Conservation (phyloP, 2,329 filamentous ascomycete genomes). For the Aspergillus sp. region DNA sequence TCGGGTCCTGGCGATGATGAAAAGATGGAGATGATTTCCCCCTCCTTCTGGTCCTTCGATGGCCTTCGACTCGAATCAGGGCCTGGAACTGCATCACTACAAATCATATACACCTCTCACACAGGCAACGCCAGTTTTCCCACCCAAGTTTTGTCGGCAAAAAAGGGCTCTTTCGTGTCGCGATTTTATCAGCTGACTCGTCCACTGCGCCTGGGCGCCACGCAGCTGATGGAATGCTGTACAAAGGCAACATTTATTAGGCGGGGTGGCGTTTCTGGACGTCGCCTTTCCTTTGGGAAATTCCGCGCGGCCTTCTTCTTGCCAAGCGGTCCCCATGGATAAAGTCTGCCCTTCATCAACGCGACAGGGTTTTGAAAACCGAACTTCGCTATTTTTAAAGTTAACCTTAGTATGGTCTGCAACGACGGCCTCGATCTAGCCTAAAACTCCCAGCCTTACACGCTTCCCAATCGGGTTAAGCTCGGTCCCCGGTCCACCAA, state of each 20-base stretch:
- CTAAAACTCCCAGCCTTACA: neutral
- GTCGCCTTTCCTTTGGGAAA: neutral
- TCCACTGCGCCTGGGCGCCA: neutral
- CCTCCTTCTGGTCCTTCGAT: neutral
- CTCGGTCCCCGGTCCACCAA: neutral
- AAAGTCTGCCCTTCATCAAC: neutral
- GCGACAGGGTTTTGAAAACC: neutral
- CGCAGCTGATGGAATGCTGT: neutral
- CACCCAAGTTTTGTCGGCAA: neutral
- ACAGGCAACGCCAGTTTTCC: neutral
- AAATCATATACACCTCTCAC: neutral
- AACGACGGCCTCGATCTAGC: neutral
- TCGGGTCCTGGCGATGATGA: constrained; percentile 17
- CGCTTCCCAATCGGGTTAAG: neutral
- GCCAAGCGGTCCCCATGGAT: neutral
- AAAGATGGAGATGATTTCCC: constrained; percentile 2
- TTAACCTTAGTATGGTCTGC: constrained; percentile 11
- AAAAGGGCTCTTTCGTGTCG: neutral
- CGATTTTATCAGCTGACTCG: constrained; percentile 3
- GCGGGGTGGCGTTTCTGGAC: neutral
- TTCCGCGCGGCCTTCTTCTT: neutral
- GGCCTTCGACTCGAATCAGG: neutral
- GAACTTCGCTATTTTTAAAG: constrained; percentile 12
- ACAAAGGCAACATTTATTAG: neutral
- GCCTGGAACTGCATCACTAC: neutral